phyloP scores from a whole-genome alignment of 2,329 filamentous ascomycete species.

The Calonectria henricotiae region DNA sequence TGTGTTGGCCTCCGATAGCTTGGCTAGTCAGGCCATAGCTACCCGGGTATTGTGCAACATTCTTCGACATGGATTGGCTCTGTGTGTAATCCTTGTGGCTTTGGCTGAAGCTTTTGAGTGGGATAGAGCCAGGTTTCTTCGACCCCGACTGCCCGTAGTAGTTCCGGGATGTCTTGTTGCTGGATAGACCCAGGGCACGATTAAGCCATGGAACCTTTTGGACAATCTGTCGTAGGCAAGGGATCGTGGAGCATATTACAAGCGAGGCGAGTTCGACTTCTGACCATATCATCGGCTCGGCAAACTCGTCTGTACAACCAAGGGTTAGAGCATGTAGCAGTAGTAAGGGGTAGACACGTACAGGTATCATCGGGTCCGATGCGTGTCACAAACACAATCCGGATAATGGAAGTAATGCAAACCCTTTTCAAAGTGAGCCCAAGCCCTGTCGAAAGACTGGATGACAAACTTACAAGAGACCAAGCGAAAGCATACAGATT shows the following conservation, averaged over 20 bases:
- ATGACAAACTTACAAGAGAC: conserved; percentile 46
- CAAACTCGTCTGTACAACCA: neutral
- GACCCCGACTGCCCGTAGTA: conserved; percentile 34
- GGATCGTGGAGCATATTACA: conserved; percentile 56
- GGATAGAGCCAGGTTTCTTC: conserved; percentile 40
- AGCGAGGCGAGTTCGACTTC: conserved; percentile 55
- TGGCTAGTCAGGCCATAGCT: conserved; percentile 43
- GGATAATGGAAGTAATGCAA: conserved; percentile 51
- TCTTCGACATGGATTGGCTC: conserved; percentile 35
- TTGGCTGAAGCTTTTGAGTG: conserved; percentile 40
- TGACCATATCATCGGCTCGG: conserved; percentile 54
- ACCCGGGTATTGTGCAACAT: conserved; percentile 6
- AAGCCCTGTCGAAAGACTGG: neutral
- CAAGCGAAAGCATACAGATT: conserved; percentile 52
- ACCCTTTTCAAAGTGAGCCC: conserved; percentile 39
- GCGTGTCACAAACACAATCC: conserved; percentile 49
- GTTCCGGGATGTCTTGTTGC: conserved; percentile 38
- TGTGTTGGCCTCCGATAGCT: conserved; percentile 41
- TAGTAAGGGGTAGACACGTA: conserved; percentile 38
- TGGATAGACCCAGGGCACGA: conserved; percentile 53
- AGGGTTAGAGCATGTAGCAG: neutral
- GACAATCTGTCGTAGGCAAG: conserved; percentile 54
- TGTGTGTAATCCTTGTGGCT: conserved; percentile 38
- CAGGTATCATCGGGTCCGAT: conserved; percentile 51
- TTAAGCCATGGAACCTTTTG: conserved; percentile 53